Base-by-base conservation (phyloP, 306 rosid genomes). In the Cucumis hystrix region DNA sequence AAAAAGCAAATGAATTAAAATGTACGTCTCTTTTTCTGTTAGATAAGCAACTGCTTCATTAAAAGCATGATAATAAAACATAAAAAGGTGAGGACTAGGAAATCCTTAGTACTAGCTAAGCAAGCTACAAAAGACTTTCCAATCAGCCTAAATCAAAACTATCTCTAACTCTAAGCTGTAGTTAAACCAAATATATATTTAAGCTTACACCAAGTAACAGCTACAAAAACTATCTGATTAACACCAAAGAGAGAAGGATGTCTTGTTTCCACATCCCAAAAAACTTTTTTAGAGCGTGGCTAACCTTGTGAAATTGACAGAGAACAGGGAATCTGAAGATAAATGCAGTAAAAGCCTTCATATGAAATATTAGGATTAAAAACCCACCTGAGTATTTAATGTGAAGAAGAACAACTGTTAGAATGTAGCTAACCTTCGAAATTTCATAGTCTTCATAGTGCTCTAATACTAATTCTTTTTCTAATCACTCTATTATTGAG, bases 1-100 rank as follows among this genome's bases (percentile, higher is more conserved):
- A 60, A 84, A 23, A 85, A 47, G 39, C 20, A 33, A 81, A 83
- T 59, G 40, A 23, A 77, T 68, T 23, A 55, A 51, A 68, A 72
- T 74, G 71, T 55, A 71, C 40, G 49, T 47, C 28, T 41, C 12
- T 8, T n/a, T 20, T 43, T 43, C 3, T 12, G 18, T 40, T 67
- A 67, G 35, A 67, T 40, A 67, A 67, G 74, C 10, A 40, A 67
- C 74, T 41, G 11, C 43, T 35, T 17, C 33, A 67, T 11, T 41
- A 6, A n/a, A 67, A 40, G 1, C 11, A 39, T 6, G 17, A 28
- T 55, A 18, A 62, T 66, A 39, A 43, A 67, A 40, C 33, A 67
- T 40, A 39, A 28, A 66, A 66, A 16, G 9, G 73, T 66, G 73
- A 66, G 73, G 73, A 39, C 47, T 17, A 64, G 47, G 49, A 65